Evolutionary conservation across 768 basidiomycete genomes (phyloP).

Genomic region (Tulasnella sp.): DNA sequence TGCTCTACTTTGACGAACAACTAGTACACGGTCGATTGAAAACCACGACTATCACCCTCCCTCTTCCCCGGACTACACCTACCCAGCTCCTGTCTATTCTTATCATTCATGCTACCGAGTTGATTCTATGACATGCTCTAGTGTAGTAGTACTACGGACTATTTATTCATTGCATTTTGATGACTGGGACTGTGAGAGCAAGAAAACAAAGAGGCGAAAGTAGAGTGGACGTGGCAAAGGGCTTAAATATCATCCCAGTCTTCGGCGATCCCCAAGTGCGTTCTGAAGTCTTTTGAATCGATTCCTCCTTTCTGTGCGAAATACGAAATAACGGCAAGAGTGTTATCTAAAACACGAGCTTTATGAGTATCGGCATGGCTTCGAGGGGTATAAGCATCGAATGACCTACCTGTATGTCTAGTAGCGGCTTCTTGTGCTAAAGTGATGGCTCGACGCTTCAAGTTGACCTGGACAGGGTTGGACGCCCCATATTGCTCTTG

Average conservation of each 20-base stretch:
- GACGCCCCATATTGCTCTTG: slow-evolving; percentile 70
- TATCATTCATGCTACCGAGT: too few species aligned
- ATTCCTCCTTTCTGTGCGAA: slow-evolving; percentile 23
- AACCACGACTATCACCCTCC: background rate
- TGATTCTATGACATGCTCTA: too few species aligned
- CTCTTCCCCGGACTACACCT: background rate
- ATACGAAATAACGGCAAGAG: slow-evolving; percentile 12
- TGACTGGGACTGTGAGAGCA: too few species aligned
- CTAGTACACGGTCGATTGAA: too few species aligned
- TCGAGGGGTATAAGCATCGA: background rate
- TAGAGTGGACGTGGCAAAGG: too few species aligned
- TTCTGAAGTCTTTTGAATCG: slow-evolving; percentile 51
- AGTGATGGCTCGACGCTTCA: slow-evolving; percentile 57
- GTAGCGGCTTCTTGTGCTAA: slow-evolving; percentile 75
- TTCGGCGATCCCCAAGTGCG: slow-evolving; percentile 54
- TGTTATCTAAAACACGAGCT: slow-evolving; percentile 17
- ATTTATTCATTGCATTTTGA: too few species aligned
- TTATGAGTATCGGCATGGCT: background rate
- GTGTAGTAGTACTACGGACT: too few species aligned
- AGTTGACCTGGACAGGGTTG: slow-evolving; percentile 72
- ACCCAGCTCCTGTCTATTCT: too few species aligned
- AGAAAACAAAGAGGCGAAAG: too few species aligned
- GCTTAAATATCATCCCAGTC: slow-evolving; percentile 64
- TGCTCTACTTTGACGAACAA: too few species aligned
- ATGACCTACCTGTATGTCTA: slow-evolving; percentile 77